Percentiles rank a stretch among this genome's conserved stretches.
Evolutionary conservation across 495 filamentous ascomycete genomes (phyloP).

Genomic region (Trypethelium eluteriae): DNA sequence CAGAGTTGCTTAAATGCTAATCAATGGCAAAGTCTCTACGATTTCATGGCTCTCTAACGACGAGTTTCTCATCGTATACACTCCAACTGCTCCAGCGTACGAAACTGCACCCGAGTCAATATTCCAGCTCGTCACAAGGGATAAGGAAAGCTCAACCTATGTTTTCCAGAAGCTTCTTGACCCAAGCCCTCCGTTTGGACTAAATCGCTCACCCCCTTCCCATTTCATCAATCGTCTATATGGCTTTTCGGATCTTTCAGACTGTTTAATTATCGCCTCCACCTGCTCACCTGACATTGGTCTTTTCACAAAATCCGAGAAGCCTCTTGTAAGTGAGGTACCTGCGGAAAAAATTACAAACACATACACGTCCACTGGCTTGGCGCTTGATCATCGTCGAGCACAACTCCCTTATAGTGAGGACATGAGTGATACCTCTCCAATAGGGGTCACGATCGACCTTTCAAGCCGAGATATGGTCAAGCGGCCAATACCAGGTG

Average conservation of each 20-base stretch:
- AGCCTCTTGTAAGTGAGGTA: conserved; percentile 53
- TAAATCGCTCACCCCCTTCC: conserved; percentile 59
- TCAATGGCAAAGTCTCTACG: conserved; percentile 55
- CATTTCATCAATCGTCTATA: conserved; percentile 67
- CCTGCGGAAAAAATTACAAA: conserved; percentile 52
- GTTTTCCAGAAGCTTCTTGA: conserved; percentile 65
- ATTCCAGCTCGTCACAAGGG: conserved; percentile 68
- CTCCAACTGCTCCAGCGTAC: conserved; percentile 40
- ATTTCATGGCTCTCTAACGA: conserved; percentile 84
- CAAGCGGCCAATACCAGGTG: conserved; percentile 60
- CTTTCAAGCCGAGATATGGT: conserved; percentile 69
- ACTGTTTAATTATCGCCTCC: conserved; percentile 74
- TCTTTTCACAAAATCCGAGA: conserved; percentile 62
- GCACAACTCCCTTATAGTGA: conserved; percentile 59
- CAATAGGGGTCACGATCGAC: conserved; percentile 75
- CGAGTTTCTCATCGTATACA: conserved; percentile 73
- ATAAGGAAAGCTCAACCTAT: conserved; percentile 46
- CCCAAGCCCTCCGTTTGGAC: conserved; percentile 59
- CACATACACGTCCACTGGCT: conserved; percentile 63
- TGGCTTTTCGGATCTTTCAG: conserved; percentile 71
- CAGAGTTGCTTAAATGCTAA: background rate
- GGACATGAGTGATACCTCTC: conserved; percentile 59
- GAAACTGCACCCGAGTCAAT: conserved; percentile 45
- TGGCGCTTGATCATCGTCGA: conserved; percentile 68
- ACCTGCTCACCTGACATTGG: conserved; percentile 71